Evolutionary conservation across 2,329 filamentous ascomycete species (phyloP), one percentile per base, ranked within the genome.

Genomic region (Aspergillus costaricaensis): DNA sequence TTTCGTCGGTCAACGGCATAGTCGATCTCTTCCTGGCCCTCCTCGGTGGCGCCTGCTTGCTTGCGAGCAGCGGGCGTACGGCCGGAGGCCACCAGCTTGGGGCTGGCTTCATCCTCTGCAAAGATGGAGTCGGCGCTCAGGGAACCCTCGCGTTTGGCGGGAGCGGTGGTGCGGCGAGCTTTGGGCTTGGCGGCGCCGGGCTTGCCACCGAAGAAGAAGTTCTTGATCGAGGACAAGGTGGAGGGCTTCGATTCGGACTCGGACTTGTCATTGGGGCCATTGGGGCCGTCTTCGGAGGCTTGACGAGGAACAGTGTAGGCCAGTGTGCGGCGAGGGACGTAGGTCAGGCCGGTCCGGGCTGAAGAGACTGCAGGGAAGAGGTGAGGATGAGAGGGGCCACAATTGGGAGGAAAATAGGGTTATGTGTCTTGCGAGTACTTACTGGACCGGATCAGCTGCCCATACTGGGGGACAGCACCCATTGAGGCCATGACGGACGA

Each of bases 71-170:
- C 65, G 32, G 69, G 72, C 23, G 63, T 70, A 15, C 67, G 73
- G 10, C 70, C 71, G 21, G 64, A 69, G 21, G 67, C 61, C 54
- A 59, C 67, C 39, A 69, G 62, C 30, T 70, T 69, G n/a, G 67
- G 62, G 9, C 58, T 62, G 25, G 69, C 62, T 30, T 72, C 63
- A 19, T 75, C 76, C 48, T 79, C 76, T n/a, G 71, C 74, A 64
- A 79, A 79, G 58, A 79, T 79, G 12, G 77, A 79, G 64, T 72
- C 73, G 15, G 72, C 68, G 43, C 70, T 72, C 30, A 78, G 67
- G 15, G 68, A 68, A 60, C 76, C 76, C 62, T 74, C 69, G 48
- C 72, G 69, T 57, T 73, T 73, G n/a, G 59, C 65, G 30, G 74
- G 73, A 21, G 74, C 68, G 15, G 58, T 58, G 9, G 71, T 62